Evolutionary conservation across 2,329 filamentous ascomycete species (phyloP).

Genomic region (Periconia sp.): DNA sequence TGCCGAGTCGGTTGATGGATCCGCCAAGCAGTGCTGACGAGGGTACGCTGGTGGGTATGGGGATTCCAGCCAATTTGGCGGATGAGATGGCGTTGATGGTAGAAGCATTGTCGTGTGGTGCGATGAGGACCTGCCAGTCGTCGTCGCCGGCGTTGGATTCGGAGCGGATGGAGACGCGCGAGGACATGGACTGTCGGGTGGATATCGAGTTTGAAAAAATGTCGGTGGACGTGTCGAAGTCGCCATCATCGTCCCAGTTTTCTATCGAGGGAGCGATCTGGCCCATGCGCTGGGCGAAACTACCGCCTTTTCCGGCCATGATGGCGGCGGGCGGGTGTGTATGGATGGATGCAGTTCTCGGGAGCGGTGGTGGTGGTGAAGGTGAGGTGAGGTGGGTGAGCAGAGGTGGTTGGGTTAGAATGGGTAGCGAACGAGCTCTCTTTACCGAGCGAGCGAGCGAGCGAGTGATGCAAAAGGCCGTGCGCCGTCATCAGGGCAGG

Average conservation of each 20-base stretch:
- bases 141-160: slow-evolving; percentile 78
- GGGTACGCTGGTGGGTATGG: slow-evolving; percentile 82
- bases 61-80: slow-evolving; percentile 86
- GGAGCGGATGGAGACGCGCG: slow-evolving; percentile 79
- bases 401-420: slow-evolving; percentile 5
- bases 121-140: slow-evolving; percentile 83
- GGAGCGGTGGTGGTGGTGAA: slow-evolving; percentile 13
- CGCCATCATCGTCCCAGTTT: slow-evolving; percentile 61
- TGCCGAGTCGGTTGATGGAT: slow-evolving; percentile 85
- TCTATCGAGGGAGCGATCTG: slow-evolving; percentile 67
- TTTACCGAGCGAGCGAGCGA: background rate
- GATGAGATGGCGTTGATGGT: slow-evolving; percentile 84
- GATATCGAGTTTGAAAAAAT: slow-evolving; percentile 72
- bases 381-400: slow-evolving; percentile 7
- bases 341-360: slow-evolving; percentile 9
- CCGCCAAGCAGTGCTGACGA: slow-evolving; percentile 88
- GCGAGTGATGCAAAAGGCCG: background rate
- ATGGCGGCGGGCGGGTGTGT: slow-evolving; percentile 21
- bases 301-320: slow-evolving; percentile 37
- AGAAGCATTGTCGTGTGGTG: slow-evolving; percentile 81
- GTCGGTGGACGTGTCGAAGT: slow-evolving; percentile 60
- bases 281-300: slow-evolving; percentile 42
- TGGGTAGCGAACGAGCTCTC: background rate
- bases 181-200: slow-evolving; percentile 74
- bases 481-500: no score